These are phyloP conservation scores for Penicillium sp. DNA, from an alignment of 2,329 filamentous ascomycete species.

Conservation along the genomic window DNA sequence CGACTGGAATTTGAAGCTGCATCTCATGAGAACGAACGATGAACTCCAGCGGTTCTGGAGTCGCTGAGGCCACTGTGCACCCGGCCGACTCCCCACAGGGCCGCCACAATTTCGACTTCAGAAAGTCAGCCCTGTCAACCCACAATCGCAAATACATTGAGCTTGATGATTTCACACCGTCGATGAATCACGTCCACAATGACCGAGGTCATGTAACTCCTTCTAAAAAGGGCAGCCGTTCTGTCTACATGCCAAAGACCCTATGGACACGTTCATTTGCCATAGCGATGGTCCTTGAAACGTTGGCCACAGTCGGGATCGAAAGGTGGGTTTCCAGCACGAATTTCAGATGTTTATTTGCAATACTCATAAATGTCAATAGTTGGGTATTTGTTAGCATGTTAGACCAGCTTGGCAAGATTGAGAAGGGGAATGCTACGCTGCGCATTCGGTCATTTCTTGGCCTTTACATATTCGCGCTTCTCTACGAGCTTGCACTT, in stretches of 20 bases:
- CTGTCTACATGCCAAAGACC: slow-evolving; percentile 27
- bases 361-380: background rate
- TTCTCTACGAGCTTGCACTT: slow-evolving; percentile 28
- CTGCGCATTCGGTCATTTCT: slow-evolving; percentile 31
- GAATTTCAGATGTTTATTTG: too few relatives aligned
- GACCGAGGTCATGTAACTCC: background rate
- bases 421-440: slow-evolving; percentile 12
- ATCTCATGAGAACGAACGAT: slow-evolving; percentile 7
- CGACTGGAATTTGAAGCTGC: background rate
- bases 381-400: slow-evolving; percentile 31
- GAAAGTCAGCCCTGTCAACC: slow-evolving; percentile 18
- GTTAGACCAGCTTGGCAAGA: slow-evolving; percentile 22
- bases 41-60: slow-evolving; percentile 15
- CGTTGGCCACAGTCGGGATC: slow-evolving; percentile 28
- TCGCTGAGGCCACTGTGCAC: slow-evolving; percentile 8
- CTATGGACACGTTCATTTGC: slow-evolving; percentile 29
- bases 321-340: slow-evolving; percentile 22
- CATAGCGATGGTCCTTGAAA: slow-evolving; percentile 24
- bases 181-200: slow-evolving; percentile 8
- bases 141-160: slow-evolving; percentile 22
- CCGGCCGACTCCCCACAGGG: slow-evolving; percentile 12
- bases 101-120: slow-evolving; percentile 14
- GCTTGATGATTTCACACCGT: slow-evolving; percentile 18
- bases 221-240: background rate
- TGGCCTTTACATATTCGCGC: slow-evolving; percentile 30